phyloP scores from a whole-genome alignment of 257 asterid genomes.

The Petunia secreta region DNA sequence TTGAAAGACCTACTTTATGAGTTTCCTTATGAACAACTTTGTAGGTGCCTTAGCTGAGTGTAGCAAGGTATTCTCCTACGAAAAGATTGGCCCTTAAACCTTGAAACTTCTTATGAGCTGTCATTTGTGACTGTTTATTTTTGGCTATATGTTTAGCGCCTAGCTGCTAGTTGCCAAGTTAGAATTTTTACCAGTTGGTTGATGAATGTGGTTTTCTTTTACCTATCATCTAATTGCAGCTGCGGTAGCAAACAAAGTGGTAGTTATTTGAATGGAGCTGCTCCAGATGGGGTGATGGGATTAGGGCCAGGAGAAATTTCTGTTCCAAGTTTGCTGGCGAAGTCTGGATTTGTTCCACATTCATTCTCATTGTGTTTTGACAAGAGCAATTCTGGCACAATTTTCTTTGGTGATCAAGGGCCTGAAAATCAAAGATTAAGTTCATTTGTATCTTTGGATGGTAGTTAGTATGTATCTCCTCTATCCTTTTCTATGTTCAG shows the following conservation, averaged over 20 bases:
- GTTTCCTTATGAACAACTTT: not conserved
- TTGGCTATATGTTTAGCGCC: not conserved
- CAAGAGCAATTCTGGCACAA: constrained; percentile 68
- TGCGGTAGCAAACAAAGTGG: constrained; percentile 91
- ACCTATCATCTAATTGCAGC: constrained; percentile 41
- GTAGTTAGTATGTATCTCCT: constrained; percentile 44
- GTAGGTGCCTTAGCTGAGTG: not conserved
- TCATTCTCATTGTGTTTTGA: constrained; percentile 84
- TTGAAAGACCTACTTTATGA: not conserved
- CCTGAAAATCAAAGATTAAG: constrained; percentile 60
- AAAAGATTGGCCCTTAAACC: constrained; percentile 19
- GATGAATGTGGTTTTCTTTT: constrained; percentile 16
- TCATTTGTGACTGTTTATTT: not conserved
- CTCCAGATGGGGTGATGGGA: constrained; percentile 88
- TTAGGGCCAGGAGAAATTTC: constrained; percentile 80
- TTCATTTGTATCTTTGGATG: constrained; percentile 50
- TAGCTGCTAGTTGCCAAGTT: constrained; percentile 16
- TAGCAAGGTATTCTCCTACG: not conserved
- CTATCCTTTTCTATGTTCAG: constrained; percentile 22
- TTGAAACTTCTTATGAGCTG: not conserved
- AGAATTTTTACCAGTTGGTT: constrained; percentile 15
- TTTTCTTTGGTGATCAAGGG: constrained; percentile 83
- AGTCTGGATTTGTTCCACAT: constrained; percentile 67
- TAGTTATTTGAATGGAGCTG: constrained; percentile 65
- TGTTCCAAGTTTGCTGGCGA: constrained; percentile 77